phyloP scores from a whole-genome alignment of 441 rosid species.

The Theobroma grandiflorum region DNA sequence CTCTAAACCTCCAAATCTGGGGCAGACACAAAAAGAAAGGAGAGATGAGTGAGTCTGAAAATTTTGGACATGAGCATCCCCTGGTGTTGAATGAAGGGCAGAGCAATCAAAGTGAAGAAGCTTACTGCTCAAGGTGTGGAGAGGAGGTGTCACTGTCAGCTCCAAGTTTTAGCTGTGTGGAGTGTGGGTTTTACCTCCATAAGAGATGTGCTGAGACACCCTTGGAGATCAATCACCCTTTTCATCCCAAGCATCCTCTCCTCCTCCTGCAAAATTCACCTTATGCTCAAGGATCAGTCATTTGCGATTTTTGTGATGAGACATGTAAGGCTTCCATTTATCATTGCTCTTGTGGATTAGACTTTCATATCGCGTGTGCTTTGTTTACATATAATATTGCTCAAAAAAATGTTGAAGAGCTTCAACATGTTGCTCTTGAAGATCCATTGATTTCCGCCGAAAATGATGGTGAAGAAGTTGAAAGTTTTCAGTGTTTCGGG shows the following conservation, averaged over 20 bases:
- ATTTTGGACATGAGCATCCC: constrained; percentile 6
- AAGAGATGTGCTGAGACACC: constrained; percentile 31
- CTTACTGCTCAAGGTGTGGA: neutral
- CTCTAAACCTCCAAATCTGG: too few species aligned
- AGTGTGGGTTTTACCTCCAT: constrained; percentile 31
- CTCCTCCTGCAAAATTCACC: neutral
- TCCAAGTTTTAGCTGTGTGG: constrained; percentile 11
- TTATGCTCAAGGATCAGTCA: too few species aligned
- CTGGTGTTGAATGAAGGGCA: neutral
- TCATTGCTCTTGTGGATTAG: neutral
- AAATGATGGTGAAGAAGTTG: neutral
- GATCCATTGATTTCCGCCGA: neutral
- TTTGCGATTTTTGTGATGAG: neutral
- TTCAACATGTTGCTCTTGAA: constrained; percentile 11
- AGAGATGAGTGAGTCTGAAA: neutral
- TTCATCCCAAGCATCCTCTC: constrained; percentile 25
- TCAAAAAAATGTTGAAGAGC: neutral
- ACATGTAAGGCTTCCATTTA: neutral
- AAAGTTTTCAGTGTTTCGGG: neutral
- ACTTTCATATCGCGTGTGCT: constrained; percentile 8
- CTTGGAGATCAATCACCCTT: constrained; percentile 29
- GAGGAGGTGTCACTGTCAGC: neutral
- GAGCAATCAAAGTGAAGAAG: too few species aligned
- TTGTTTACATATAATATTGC: neutral
- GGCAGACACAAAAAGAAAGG: too few species aligned